phyloP scores from a whole-genome alignment of 164 flowering plant genomes.

The Piper betle region DNA sequence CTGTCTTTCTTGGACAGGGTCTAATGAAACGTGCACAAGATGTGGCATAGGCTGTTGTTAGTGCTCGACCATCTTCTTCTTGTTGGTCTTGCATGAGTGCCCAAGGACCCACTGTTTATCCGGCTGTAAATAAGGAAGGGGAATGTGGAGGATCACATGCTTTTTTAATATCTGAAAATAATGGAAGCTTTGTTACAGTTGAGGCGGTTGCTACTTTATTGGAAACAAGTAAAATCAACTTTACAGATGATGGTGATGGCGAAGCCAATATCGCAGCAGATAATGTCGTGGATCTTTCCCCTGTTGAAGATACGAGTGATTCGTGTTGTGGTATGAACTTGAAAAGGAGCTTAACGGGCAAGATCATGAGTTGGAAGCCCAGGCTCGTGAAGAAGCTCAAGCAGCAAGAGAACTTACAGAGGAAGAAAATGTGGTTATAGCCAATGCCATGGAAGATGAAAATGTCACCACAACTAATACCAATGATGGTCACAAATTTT shows the following conservation, averaged over 20 bases:
- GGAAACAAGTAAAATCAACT: slow-evolving; percentile 17
- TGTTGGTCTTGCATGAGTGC: slow-evolving; percentile 97
- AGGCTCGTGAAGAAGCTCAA: slow-evolving; percentile 43
- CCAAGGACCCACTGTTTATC: slow-evolving; percentile 44
- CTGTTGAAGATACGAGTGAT: slow-evolving; percentile 51
- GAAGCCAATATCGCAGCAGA: slow-evolving; percentile 27
- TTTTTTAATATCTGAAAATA: slow-evolving; percentile 24
- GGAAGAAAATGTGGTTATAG: slow-evolving; percentile 41
- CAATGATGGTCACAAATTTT: slow-evolving; percentile 47
- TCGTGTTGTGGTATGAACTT: slow-evolving; percentile 67
- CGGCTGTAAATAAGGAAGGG: slow-evolving; percentile 20
- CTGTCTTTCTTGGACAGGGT: slow-evolving; percentile 25
- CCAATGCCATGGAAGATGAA: slow-evolving; percentile 29
- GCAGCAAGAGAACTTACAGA: slow-evolving; percentile 54
- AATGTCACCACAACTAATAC: slow-evolving; percentile 24
- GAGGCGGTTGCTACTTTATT: slow-evolving; percentile 18
- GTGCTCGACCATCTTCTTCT: slow-evolving; percentile 58
- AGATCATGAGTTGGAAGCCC: slow-evolving; percentile 23
- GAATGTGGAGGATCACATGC: slow-evolving; percentile 24
- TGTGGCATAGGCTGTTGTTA: slow-evolving; percentile 83
- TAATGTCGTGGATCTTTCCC: slow-evolving; percentile 19
- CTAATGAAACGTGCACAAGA: slow-evolving; percentile 85
- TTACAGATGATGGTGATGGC: slow-evolving; percentile 31
- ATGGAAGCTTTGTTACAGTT: slow-evolving; percentile 21
- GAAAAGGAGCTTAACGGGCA: slow-evolving; percentile 65